Evolutionary conservation across 2,329 filamentous ascomycete genomes (phyloP), one percentile per base, ranked within the genome.

Genomic region (Monilinia vaccinii-corymbosi): DNA sequence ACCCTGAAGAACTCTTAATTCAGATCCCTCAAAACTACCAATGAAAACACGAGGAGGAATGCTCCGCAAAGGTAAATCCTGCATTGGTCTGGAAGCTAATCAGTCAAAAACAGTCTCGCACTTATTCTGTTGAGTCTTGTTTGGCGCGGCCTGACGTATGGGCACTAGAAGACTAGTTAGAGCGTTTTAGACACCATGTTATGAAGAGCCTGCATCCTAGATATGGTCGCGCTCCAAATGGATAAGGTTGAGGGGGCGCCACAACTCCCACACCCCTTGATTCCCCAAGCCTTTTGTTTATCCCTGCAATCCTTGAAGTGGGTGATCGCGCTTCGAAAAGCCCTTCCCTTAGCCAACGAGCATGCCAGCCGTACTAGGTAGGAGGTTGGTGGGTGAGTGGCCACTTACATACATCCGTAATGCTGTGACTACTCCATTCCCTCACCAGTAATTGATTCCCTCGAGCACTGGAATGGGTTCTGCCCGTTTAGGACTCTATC

Each of bases 21-120:
- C 45, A 63, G 61, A 66, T 62, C 57, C 48, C n/a, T 40, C 63
- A 55, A 64, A 28, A 45, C 45, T 28, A 52, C 56, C 45, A 64
- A 64, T 57, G 25, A 60, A 46, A 40, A 47, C 40, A 7, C 32
- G 28, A 18, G 25, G 21, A 55, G n/a, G 13, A 53, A n/a, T 21
- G 38, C 32, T 18, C 49, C n/a, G 47, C 16, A 40, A 25, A 31
- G 21, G 32, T 47, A 47, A 46, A 55, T 53, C 31, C 38, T 47
- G 55, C 53, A 31, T 55, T 44, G n/a, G 28, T 55, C 25, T 52
- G 42, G 38, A 25, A 47, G 34, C 44, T 49, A 46, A 44, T 44
- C 40, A 44, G 40, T 21, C 40, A 44, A 44, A 51, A 36, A 10
- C 38, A 32, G 51, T 55, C 38, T 55, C 38, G 51, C 38, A 55